Conservation (phyloP, 2,329 filamentous ascomycete genomes). For the Pyricularia grisea region DNA sequence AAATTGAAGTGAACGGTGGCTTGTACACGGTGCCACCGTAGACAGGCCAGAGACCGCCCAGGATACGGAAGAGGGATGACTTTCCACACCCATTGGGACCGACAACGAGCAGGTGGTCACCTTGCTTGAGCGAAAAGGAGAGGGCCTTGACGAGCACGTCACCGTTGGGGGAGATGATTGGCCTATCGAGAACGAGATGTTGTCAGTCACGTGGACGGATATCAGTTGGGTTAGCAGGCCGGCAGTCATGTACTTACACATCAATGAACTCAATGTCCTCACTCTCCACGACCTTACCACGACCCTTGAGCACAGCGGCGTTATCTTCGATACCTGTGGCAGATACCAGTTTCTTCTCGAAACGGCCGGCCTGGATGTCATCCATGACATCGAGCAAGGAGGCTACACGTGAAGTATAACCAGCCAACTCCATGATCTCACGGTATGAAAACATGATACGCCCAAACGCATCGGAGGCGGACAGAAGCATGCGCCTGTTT, state of each 20-base stretch:
- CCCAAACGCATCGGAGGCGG: constrained; percentile 90
- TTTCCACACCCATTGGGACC: constrained; percentile 97
- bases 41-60: constrained; percentile 94
- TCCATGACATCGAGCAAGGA: constrained; percentile 89
- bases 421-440: constrained; percentile 90
- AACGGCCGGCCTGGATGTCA: constrained; percentile 80
- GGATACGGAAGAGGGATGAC: constrained; percentile 88
- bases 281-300: constrained; percentile 75
- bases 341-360: constrained; percentile 93
- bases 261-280: constrained; percentile 75
- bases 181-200: constrained; percentile 30
- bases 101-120: constrained; percentile 88
- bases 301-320: constrained; percentile 69
- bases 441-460: constrained; percentile 97
- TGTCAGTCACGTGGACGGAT: constrained; percentile 11
- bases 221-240: neutral
- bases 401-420: constrained; percentile 88
- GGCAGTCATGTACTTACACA: constrained; percentile 44
- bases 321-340: constrained; percentile 77
- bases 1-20: constrained; percentile 85
- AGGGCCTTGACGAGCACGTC: constrained; percentile 81
- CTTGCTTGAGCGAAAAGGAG: constrained; percentile 76
- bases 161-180: constrained; percentile 94
- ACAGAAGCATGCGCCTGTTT: constrained; percentile 83
- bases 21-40: constrained; percentile 92